These are phyloP conservation scores for Irpex sp. DNA, from an alignment of 1,284 basidiomycete species.

Conservation along the genomic window DNA sequence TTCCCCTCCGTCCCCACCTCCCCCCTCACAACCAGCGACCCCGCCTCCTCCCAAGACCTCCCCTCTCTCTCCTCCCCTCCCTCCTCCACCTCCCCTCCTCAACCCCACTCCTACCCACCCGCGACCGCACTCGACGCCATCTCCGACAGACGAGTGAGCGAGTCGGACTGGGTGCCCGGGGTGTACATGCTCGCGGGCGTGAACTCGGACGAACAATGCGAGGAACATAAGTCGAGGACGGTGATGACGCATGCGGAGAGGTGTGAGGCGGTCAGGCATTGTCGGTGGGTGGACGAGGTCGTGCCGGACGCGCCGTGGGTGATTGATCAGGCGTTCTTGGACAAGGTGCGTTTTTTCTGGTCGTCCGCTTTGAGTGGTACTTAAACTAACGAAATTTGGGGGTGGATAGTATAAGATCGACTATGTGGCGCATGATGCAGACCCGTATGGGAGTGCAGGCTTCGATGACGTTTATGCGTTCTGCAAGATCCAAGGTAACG, in stretches of 20 bases:
- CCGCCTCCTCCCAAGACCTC: neutral
- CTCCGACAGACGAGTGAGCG: constrained; percentile 5
- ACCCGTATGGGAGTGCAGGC: constrained; percentile 71
- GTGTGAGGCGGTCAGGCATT: constrained; percentile 82
- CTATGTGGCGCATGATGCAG: constrained; percentile 95
- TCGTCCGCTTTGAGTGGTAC: too few relatives aligned
- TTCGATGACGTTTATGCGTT: constrained; percentile 85
- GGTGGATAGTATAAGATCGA: constrained; percentile 34
- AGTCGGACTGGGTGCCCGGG: constrained; percentile 31
- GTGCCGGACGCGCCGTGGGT: constrained; percentile 94
- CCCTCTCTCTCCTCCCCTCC: neutral
- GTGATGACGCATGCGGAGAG: constrained; percentile 89
- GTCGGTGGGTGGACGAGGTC: constrained; percentile 96
- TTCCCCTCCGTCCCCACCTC: constrained; percentile 40
- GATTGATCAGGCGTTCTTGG: constrained; percentile 76
- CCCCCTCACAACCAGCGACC: neutral
- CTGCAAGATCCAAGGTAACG: constrained; percentile 70
- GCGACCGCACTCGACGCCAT: neutral
- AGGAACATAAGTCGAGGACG: constrained; percentile 28
- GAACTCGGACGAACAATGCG: constrained; percentile 61
- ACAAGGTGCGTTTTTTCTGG: constrained; percentile 36
- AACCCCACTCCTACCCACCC: too few relatives aligned
- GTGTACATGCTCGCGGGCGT: constrained; percentile 84
- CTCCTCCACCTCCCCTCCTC: neutral
- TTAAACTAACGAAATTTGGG: neutral